Evolutionary conservation across 2,329 filamentous ascomycete genomes (phyloP).

Genomic region (Hypoxylon sp.): DNA sequence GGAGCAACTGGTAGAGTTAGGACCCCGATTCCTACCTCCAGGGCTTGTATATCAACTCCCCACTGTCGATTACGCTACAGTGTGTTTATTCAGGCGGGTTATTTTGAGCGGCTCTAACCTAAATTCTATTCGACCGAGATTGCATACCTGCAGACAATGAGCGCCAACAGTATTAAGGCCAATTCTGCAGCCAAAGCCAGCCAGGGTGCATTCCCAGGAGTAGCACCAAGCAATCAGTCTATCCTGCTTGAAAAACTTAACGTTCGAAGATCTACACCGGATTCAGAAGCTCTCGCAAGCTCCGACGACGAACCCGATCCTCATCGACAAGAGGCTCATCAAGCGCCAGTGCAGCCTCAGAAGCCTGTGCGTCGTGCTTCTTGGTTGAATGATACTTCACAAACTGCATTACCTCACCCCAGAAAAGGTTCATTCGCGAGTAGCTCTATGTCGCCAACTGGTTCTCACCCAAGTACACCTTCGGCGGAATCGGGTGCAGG

Average conservation of each 20-base stretch:
- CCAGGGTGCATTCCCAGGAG: constrained; percentile 61
- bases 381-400: constrained; percentile 88
- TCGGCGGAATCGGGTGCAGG: constrained; percentile 72
- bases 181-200: constrained; percentile 67
- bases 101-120: constrained; percentile 3
- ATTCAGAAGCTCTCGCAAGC: constrained; percentile 93
- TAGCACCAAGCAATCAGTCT: constrained; percentile 72
- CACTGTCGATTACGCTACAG: constrained; percentile 17
- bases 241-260: constrained; percentile 82
- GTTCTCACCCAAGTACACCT: constrained; percentile 86
- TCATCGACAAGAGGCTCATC: constrained; percentile 68
- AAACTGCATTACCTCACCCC: constrained; percentile 69
- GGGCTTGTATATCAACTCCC: constrained; percentile 35
- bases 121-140: constrained; percentile 29
- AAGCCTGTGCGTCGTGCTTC: constrained; percentile 81
- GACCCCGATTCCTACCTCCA: neutral
- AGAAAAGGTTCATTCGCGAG: constrained; percentile 84
- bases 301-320: constrained; percentile 92
- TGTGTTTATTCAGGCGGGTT: constrained; percentile 22
- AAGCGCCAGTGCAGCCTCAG: constrained; percentile 64
- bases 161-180: constrained; percentile 65
- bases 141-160: constrained; percentile 62
- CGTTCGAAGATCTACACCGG: constrained; percentile 87
- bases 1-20: neutral
- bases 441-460: constrained; percentile 82